Base-by-base conservation (phyloP, 1,284 basidiomycete genomes). In the Amylostereum areolatum region DNA sequence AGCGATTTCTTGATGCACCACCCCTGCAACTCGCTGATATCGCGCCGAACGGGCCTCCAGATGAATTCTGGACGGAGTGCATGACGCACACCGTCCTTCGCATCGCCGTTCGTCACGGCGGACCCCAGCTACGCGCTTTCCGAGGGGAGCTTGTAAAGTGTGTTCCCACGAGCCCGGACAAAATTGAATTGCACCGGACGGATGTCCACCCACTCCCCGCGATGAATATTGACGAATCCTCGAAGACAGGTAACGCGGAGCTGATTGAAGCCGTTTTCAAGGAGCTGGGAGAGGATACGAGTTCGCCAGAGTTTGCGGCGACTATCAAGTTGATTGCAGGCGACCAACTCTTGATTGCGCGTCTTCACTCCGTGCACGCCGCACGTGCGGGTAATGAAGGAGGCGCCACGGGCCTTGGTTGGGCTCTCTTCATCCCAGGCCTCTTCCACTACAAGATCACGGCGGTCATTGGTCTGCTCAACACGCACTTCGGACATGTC, bases 361-460 rank as follows among this genome's bases (percentile, higher is more conserved):
- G 66, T 0, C 52, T 69, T 2, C 65, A 65, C 0, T 43, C 64
- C 2, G 43, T 71, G 2, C 51, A 57, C 3, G 52, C 52, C 32
- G 60, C 62, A 33, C 61, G 68, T 3, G 63, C 60, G 1, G 71
- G 71, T 0, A 64, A 74, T 24, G 68, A 71, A 37, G 52, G 44
- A 3, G 62, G 62, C 1, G 59, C 54, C 29, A 44, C 49, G 9
- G 62, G 62, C 0, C 65, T 64, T 33, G 52, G 57, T 0, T 62
- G 64, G 54, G 57, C 53, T 0, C 57, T 59, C 1, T 64, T 59
- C 51, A 55, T 66, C 7, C 65, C 66, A 1, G 71, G 69, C 0
- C 54, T 73, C 2, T 73, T 73, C 52, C 71, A 72, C 50, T 58
- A 57, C 18, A 66, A 70, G 49, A 68, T 72, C 43, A 62, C 68